Conservation (phyloP, 495 filamentous ascomycete genomes). For the Tetracladium marchalianum region DNA sequence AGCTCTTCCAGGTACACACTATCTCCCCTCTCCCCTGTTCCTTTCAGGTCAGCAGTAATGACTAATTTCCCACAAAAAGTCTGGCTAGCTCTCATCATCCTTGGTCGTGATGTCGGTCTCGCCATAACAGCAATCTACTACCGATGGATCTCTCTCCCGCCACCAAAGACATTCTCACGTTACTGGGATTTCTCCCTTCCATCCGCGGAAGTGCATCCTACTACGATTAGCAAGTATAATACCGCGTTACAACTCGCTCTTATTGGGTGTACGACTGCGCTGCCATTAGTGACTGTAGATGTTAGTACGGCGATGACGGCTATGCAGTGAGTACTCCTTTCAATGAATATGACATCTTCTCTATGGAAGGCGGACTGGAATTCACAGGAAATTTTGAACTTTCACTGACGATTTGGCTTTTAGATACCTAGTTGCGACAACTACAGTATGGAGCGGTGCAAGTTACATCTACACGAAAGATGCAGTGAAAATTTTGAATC, state of each 20-base stretch:
- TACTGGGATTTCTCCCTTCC: constrained; percentile 98
- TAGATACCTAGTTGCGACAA: constrained; percentile 67
- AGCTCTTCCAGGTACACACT: constrained; percentile 57
- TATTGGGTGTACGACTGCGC: constrained; percentile 65
- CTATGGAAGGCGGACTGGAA: too few species aligned
- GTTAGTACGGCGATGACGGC: constrained; percentile 45
- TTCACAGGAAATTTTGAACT: too few species aligned
- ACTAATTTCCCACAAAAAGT: constrained; percentile 35
- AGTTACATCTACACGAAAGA: constrained; percentile 76
- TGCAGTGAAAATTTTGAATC: constrained; percentile 67
- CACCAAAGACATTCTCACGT: constrained; percentile 82
- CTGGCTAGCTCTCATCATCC: constrained; percentile 78
- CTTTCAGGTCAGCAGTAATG: background rate
- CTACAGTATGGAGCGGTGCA: constrained; percentile 75
- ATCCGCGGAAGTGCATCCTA: constrained; percentile 86
- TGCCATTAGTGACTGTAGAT: constrained; percentile 55
- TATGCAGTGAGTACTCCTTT: constrained; percentile 55
- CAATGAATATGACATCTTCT: too few species aligned
- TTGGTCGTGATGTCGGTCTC: constrained; percentile 81
- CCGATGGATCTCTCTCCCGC: constrained; percentile 84
- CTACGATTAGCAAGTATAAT: constrained; percentile 83
- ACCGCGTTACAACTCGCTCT: constrained; percentile 71
- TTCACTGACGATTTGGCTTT: too few species aligned
- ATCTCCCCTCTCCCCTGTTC: background rate
- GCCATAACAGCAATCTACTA: constrained; percentile 89